Evolutionary conservation across 768 basidiomycete species (phyloP).

Genomic region (Lyophyllum shimeji): DNA sequence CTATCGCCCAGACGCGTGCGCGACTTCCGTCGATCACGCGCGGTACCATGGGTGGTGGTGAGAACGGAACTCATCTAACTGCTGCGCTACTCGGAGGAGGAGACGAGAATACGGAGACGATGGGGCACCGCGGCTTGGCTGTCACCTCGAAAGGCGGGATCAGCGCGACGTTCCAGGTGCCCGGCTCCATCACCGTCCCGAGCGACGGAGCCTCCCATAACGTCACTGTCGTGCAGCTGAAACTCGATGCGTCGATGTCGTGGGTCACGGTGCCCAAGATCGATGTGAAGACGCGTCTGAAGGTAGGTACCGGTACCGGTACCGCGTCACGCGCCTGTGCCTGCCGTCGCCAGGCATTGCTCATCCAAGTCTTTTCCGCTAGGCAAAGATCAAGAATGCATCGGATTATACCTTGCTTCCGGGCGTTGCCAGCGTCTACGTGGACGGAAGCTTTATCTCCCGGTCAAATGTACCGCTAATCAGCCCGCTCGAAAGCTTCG

Average conservation of each 20-base stretch:
- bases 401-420: constrained; percentile 24
- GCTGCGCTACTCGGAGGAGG: too few species aligned
- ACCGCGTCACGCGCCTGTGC: not conserved
- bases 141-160: constrained; percentile 20
- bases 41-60: too few species aligned
- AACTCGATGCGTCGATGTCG: constrained; percentile 20
- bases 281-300: constrained; percentile 23
- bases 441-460: constrained; percentile 42
- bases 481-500: constrained; percentile 38
- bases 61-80: too few species aligned
- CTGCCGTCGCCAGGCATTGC: not conserved
- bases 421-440: constrained; percentile 34
- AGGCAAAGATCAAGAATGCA: constrained; percentile 28
- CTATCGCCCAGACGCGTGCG: too few species aligned
- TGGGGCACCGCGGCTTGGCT: too few species aligned
- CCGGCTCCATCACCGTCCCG: constrained; percentile 23
- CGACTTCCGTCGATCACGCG: too few species aligned
- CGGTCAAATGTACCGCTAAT: constrained; percentile 30
- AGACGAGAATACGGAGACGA: too few species aligned
- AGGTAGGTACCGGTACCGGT: too few species aligned
- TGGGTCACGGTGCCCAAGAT: constrained; percentile 28
- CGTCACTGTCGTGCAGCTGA: constrained; percentile 25
- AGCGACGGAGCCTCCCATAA: constrained; percentile 24
- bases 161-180: constrained; percentile 26
- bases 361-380: not conserved